Evolutionary conservation across 768 basidiomycete species (phyloP), one percentile per base, ranked within the genome.

Genomic region (Pholiota microspora): DNA sequence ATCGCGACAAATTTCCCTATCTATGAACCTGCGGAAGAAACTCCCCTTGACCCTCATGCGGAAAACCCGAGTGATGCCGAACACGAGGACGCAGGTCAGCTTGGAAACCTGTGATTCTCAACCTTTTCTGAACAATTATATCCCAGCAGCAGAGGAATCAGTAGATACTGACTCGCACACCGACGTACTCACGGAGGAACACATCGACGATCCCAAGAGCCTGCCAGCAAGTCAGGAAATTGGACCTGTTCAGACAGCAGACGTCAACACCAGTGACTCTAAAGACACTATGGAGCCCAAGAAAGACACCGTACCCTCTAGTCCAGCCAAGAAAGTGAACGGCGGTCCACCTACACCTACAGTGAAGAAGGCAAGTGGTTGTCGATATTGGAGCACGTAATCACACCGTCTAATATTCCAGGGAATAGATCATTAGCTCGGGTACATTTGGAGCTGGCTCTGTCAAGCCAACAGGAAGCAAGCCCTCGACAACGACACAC

Each of bases 361-460:
- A 8, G 85, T 85, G 45, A 92, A 88, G 74, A 90, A 86, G 80
- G 90, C 86, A 40, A 51, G 64, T 55, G 13, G 13, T 46, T 27
- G 47, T 21, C 47, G 34, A 45, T 38, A 49, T 27, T 35, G 8
- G 27, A n/a, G 31, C 57, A 45, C 23, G 47, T 25, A 25, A 36
- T 53, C 35, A 15, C 16, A 21, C 25, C 45, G 48, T 61, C 45
- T 59, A 53, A 54, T 34, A 13, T 47, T 13, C 46, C 8, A 42
- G 65, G 29, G 12, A 59, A 34, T 65, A 89, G 88, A 78, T 85
- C 54, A 73, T 85, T 62, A 83, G 72, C 68, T 80, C 85, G 54
- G 83, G 85, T 57, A 85, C 85, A 58, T 85, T 86, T 73, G 81
- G 84, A 59, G 61, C 79, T 65, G 83, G 84, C 58, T 61, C 74